Evolutionary conservation across 192 early-diverging fungal genomes (phyloP), one percentile per base, ranked within the genome.

Genomic region (Dissophora globulifera): DNA sequence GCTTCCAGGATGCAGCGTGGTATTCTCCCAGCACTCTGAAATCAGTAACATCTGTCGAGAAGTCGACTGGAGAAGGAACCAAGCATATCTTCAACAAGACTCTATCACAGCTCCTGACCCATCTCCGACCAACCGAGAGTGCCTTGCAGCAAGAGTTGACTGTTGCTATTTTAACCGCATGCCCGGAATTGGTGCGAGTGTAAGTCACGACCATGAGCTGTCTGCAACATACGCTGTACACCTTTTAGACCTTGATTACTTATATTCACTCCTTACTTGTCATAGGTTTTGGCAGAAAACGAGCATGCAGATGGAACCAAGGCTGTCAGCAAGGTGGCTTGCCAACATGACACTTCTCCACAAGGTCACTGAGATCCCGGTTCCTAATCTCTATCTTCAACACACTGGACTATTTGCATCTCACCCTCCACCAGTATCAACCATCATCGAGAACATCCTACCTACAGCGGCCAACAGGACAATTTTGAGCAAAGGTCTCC

Each of bases 1-100:
- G 93, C 50, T 91, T 88, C 50, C 80, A 84, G 35, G 92, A 94
- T 50, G 69, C 78, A 13, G 92, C 91, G 27, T 95, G 92, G 93
- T 91, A 93, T 72, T 87, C 91, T 32, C 78, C 82, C 15, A 82
- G 63, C 46, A 62, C 71, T 16, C 49, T 78, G 16, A 67, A 41
- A 7, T 50, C 55, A 55, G 60, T 66, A 40, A 48, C 46, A 15
- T 33, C 55, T 11, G 41, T 59, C 3, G 63, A 64, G 32, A 70
- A 62, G 57, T 26, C 26, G 17, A 22, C 58, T 16, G 47, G 54
- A 19, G 76, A 74, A 22, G 79, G 82, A 12, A 59, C 50, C 10
- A 76, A 79, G 4, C 62, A 74, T 15, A 61, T 89, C 17, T 85
- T 84, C 55, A 93, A 91, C 50, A 87, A 81, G 31, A 78, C 65